These are phyloP conservation scores for Fraxinus dipetala DNA, from an alignment of 305 asterid genomes.

Conservation along the genomic window DNA sequence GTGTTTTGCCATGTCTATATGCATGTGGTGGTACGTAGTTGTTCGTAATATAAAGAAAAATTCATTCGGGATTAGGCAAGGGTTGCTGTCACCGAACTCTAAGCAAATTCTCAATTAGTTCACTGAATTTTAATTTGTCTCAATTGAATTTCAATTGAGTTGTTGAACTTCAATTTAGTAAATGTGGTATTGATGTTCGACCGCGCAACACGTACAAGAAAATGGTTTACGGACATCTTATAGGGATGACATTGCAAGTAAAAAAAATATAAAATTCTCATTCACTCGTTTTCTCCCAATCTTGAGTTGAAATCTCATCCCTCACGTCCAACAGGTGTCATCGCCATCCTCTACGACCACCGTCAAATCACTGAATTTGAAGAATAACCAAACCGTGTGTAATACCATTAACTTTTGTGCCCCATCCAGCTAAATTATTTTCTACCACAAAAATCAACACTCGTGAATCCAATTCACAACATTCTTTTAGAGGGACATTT, in stretches of 20 bases:
- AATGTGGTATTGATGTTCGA: too few species aligned
- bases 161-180: neutral
- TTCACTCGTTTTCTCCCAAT: neutral
- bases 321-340: neutral
- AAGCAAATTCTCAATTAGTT: neutral
- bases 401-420: neutral
- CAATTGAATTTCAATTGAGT: neutral
- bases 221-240: too few species aligned
- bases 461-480: neutral
- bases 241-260: too few species aligned
- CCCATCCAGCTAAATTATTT: neutral
- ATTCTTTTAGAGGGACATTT: neutral
- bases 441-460: neutral
- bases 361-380: neutral
- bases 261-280: too few species aligned
- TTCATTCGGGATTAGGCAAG: neutral
- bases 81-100: neutral
- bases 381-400: neutral
- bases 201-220: too few species aligned
- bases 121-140: neutral
- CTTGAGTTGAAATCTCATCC: neutral
- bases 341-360: neutral
- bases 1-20: neutral
- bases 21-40: neutral
- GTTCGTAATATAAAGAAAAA: neutral